Evolutionary conservation across 225 moss, liverwort and hornwort genomes (phyloP).

Genomic region (Physcomitrium patens): DNA sequence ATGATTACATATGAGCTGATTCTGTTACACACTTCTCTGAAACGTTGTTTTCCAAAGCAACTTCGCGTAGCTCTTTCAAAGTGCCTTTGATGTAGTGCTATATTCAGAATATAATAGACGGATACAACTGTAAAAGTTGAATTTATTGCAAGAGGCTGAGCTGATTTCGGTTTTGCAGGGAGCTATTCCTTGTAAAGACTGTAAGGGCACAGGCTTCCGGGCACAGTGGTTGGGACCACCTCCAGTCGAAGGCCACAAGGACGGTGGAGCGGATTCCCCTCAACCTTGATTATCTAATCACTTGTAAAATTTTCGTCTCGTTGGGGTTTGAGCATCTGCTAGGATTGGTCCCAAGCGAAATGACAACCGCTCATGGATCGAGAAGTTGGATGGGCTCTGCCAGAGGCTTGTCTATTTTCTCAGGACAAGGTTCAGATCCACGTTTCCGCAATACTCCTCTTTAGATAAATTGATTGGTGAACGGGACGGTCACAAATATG

Average conservation of each 20-base stretch:
- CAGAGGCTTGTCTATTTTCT: slow-evolving; percentile 1
- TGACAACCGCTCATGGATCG: too few species aligned
- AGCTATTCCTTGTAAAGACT: slow-evolving; percentile 56
- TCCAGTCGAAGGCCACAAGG: slow-evolving; percentile 39
- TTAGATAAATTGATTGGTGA: slow-evolving; percentile 20
- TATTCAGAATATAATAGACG: background rate
- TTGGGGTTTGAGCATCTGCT: slow-evolving; percentile 5
- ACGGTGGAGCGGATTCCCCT: slow-evolving; percentile 26
- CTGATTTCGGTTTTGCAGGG: slow-evolving; percentile 49
- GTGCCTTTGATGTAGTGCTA: background rate
- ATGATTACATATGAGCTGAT: background rate
- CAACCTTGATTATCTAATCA: slow-evolving; percentile 31
- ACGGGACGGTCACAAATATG: slow-evolving; percentile 13
- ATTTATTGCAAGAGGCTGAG: slow-evolving; percentile 16
- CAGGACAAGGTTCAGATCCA: slow-evolving; percentile 24
- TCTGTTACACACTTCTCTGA: background rate
- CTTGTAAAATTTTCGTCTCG: background rate
- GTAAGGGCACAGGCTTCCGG: slow-evolving; percentile 70
- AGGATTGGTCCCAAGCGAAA: slow-evolving; percentile 1
- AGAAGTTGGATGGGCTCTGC: background rate
- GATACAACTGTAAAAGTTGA: background rate
- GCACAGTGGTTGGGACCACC: slow-evolving; percentile 68
- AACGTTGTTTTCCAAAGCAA: background rate
- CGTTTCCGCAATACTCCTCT: slow-evolving; percentile 10
- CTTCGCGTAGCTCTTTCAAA: background rate